phyloP scores from a whole-genome alignment of 176 grass and related monocot genomes.

The Raddia distichophylla region DNA sequence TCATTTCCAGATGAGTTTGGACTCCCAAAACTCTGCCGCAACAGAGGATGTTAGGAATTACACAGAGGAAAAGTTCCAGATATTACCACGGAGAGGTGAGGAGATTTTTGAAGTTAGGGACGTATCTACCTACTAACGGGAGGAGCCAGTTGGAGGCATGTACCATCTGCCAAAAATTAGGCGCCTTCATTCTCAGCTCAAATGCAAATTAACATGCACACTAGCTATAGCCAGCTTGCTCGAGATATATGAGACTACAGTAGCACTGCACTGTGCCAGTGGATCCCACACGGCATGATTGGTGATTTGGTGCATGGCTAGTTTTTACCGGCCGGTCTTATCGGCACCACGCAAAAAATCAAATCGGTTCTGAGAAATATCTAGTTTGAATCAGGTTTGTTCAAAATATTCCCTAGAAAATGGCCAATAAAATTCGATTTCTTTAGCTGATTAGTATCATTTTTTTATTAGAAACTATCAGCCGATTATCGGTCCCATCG shows the following conservation, averaged over 20 bases:
- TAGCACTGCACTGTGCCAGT: neutral
- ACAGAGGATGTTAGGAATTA: no score
- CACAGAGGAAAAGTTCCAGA: slow-evolving; percentile 7
- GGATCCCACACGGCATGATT: slow-evolving; percentile 16
- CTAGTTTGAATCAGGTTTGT: no score
- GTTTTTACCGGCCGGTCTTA: no score
- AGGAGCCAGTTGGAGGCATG: slow-evolving; percentile 8
- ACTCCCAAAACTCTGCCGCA: neutral
- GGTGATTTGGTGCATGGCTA: neutral
- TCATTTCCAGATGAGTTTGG: neutral
- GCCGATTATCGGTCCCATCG: no score
- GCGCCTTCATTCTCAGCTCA: neutral
- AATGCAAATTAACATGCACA: neutral
- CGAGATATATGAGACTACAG: neutral
- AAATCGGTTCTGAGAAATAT: no score
- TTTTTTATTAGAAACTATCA: no score
- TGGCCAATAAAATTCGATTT: no score
- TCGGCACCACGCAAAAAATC: no score
- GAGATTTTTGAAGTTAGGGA: slow-evolving; percentile 1
- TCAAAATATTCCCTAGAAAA: no score
- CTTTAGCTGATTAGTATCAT: no score
- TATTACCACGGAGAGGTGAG: neutral
- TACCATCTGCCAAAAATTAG: neutral
- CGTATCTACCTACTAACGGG: neutral
- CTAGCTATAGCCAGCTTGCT: neutral